Conservation (phyloP, 73 alveolate genomes). For the Paramecium sexaurelia region DNA sequence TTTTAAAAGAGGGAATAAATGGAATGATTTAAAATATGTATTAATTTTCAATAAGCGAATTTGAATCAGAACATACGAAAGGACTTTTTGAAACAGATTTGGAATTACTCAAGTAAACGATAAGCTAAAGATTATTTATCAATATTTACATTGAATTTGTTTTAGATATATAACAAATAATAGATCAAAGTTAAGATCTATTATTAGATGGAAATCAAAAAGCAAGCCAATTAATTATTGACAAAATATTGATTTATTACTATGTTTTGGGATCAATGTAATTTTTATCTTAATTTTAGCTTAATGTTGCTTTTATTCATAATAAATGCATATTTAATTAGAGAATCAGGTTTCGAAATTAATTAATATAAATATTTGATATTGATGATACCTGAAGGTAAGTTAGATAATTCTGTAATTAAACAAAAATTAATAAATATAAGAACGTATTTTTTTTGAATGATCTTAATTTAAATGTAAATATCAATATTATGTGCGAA, state of each 20-base stretch:
- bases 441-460: constrained; percentile 8
- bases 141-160: background rate
- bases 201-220: background rate
- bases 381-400: background rate
- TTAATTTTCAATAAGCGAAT: background rate
- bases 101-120: background rate
- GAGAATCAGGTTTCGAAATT: background rate
- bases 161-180: background rate
- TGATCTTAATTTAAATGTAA: background rate
- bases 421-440: background rate
- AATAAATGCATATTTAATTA: background rate
- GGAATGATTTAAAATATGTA: background rate
- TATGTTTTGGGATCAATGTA: background rate
- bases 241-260: background rate
- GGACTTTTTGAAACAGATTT: background rate
- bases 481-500: too few species aligned
- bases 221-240: background rate
- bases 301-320: background rate
- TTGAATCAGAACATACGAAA: background rate
- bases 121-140: background rate
- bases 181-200: background rate
- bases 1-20: background rate
- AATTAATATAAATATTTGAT: background rate
- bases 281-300: background rate
- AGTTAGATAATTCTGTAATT: background rate